A percentile compares a stretch with the other conserved stretches of the same genome.
Conservation (phyloP, 305 asterid species). For the Fraxinus platypoda region DNA sequence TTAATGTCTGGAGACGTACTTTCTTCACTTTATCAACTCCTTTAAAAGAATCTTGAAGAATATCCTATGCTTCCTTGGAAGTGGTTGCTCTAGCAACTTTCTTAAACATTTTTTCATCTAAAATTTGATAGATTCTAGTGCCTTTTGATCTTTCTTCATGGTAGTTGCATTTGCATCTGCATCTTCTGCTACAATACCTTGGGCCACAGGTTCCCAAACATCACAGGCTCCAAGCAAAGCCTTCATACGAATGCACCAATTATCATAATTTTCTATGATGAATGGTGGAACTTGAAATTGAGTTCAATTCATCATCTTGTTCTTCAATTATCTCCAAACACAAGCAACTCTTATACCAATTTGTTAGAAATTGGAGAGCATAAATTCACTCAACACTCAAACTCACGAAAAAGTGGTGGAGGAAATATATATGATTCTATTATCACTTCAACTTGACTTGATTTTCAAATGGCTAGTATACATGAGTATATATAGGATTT, state of each 20-base stretch:
- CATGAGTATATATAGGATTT: neutral
- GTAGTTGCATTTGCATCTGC: neutral
- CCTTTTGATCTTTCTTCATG: neutral
- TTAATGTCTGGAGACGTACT: neutral
- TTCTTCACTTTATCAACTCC: conserved; percentile 4
- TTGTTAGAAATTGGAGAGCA: neutral
- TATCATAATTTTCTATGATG: conserved; percentile 1
- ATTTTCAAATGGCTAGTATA: neutral
- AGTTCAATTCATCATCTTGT: neutral
- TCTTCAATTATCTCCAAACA: neutral
- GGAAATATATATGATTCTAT: neutral
- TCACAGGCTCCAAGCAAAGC: neutral
- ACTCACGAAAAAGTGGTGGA: neutral
- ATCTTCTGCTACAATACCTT: neutral
- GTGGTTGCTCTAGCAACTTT: neutral
- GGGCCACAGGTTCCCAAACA: neutral
- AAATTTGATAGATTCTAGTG: neutral
- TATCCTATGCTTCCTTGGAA: neutral
- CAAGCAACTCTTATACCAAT: neutral
- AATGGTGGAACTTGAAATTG: neutral
- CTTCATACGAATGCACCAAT: neutral
- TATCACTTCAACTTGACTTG: neutral
- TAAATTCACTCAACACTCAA: neutral
- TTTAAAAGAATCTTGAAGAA: neutral
- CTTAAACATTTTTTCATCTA: conserved; percentile 14